Evolutionary conservation across 352 stramenopile genomes (phyloP).

Genomic region (Peronosclerospora sorghi): DNA sequence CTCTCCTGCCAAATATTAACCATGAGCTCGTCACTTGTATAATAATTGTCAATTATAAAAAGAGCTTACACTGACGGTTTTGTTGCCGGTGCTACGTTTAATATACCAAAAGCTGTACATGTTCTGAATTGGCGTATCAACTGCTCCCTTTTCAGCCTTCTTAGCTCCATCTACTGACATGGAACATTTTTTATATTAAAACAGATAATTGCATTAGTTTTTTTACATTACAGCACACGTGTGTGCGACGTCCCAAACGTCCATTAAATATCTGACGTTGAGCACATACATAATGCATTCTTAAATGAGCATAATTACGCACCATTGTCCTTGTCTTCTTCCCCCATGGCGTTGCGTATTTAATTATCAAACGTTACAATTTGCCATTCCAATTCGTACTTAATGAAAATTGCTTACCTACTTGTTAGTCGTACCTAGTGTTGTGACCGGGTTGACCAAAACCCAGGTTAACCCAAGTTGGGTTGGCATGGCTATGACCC

Average conservation of each 20-base stretch:
- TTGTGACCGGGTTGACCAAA: no score
- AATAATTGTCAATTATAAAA: background rate
- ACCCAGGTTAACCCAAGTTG: no score
- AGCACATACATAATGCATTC: background rate
- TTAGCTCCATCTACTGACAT: constrained; percentile 19
- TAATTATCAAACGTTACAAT: background rate
- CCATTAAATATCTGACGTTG: background rate
- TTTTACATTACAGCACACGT: background rate
- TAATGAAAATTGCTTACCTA: constrained; percentile 13
- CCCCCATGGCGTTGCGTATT: constrained; percentile 21
- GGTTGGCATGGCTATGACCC: no score
- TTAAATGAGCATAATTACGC: background rate
- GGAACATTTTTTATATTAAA: constrained; percentile 4
- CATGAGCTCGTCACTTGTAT: background rate
- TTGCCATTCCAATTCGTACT: constrained; percentile 7
- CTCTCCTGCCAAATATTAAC: constrained; percentile 45
- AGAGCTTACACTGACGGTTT: constrained; percentile 45
- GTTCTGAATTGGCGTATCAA: constrained; percentile 76
- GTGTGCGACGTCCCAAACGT: background rate
- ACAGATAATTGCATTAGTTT: constrained; percentile 1
- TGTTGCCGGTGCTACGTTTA: constrained; percentile 77
- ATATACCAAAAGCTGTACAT: constrained; percentile 87
- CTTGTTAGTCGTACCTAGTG: background rate
- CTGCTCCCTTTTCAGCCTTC: constrained; percentile 12
- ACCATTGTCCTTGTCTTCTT: constrained; percentile 39